These are phyloP conservation scores for Prunella vulgaris DNA, from an alignment of 257 asterid genomes.

Conservation along the genomic window DNA sequence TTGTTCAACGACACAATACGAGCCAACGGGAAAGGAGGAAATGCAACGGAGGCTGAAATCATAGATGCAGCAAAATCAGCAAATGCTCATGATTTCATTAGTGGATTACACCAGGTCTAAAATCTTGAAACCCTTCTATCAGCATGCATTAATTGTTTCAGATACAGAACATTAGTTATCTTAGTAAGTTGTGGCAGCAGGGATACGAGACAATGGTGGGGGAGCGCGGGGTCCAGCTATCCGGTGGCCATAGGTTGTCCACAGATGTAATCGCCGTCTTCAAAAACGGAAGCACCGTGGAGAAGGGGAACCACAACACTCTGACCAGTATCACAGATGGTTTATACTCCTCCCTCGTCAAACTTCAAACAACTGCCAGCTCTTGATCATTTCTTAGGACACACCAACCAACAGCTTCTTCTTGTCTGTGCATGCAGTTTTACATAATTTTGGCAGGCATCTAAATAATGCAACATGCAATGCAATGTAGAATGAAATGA, in stretches of 20 bases:
- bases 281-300: conserved; percentile 50
- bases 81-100: conserved; percentile 65
- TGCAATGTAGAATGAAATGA: too few species aligned
- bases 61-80: conserved; percentile 53
- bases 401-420: background rate
- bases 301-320: conserved; percentile 51
- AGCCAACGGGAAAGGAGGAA: conserved; percentile 68
- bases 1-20: conserved; percentile 64
- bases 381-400: too few species aligned
- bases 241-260: conserved; percentile 72
- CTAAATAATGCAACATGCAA: too few species aligned
- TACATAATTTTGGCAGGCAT: too few species aligned
- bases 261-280: conserved; percentile 56
- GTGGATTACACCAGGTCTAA: conserved; percentile 44
- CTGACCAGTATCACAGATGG: conserved; percentile 51
- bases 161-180: background rate
- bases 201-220: conserved; percentile 64
- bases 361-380: background rate
- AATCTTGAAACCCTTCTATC: background rate
- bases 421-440: too few species aligned
- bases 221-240: conserved; percentile 59
- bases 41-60: conserved; percentile 56
- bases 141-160: too few species aligned
- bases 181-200: conserved; percentile 19
- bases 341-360: conserved; percentile 48